Conservation (phyloP, 257 asterid species). For the Solanum arcanum region DNA sequence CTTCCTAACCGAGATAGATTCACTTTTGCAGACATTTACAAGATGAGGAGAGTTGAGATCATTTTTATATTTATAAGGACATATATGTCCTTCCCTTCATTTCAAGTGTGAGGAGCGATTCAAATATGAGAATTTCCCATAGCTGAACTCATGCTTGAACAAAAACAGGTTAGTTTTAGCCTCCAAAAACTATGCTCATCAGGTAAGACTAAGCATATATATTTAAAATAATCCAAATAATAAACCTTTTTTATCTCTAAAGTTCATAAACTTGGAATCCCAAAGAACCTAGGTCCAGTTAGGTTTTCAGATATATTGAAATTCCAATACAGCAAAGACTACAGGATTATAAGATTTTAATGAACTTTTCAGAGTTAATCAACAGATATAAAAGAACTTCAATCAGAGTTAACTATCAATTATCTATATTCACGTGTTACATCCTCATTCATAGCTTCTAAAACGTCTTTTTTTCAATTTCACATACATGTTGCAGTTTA, state of each 20-base stretch:
- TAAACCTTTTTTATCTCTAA: background rate
- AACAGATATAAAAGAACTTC: background rate
- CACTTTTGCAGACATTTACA: background rate
- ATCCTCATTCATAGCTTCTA: background rate
- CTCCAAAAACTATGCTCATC: background rate
- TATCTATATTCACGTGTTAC: background rate
- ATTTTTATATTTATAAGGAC: background rate
- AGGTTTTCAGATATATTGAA: background rate
- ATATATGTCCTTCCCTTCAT: background rate
- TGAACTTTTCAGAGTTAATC: background rate
- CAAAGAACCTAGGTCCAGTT: background rate
- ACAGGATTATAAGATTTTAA: background rate
- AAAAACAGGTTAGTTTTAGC: background rate
- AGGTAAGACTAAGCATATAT: background rate
- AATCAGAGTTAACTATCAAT: background rate
- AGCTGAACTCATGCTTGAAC: background rate
- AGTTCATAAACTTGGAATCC: background rate
- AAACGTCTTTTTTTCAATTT: background rate
- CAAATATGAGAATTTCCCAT: background rate
- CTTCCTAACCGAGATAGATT: background rate
- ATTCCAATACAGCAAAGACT: background rate
- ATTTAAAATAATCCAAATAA: background rate
- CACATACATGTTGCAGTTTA: background rate
- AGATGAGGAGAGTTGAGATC: background rate
- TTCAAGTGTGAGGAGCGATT: background rate